A percentile compares a stretch with the other conserved stretches of the same genome.
phyloP scores from a whole-genome alignment of 2,329 filamentous ascomycete species.

The Aspergillus sp. region DNA sequence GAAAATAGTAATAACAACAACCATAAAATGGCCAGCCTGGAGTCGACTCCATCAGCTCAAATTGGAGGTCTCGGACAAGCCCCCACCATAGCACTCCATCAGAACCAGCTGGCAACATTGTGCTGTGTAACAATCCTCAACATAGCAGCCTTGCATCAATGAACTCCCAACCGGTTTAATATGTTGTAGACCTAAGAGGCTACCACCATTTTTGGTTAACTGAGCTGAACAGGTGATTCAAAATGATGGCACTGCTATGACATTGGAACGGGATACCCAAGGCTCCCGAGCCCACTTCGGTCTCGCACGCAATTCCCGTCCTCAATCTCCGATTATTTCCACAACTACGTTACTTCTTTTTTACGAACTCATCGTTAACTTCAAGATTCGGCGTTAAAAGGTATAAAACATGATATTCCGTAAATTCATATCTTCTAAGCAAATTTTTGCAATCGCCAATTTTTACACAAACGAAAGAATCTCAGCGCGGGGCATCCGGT shows the following conservation, averaged over 20 bases:
- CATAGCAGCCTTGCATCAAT: not conserved
- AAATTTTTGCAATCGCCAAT: conserved; percentile 25
- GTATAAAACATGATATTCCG: conserved; percentile 13
- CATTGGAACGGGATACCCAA: not conserved
- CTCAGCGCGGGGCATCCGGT: conserved; percentile 10
- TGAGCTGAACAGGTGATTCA: not conserved
- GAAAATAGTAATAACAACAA: not conserved
- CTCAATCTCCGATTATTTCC: not conserved
- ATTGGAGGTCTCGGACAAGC: not conserved
- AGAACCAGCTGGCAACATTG: not conserved
- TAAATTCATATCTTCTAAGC: conserved; percentile 26
- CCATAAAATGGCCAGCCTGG: not conserved
- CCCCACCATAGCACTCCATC: conserved; percentile 7
- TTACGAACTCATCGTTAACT: too few species aligned
- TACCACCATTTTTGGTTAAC: not conserved
- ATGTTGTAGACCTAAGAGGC: not conserved
- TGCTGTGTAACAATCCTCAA: not conserved
- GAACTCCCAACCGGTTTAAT: not conserved
- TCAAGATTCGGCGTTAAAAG: too few species aligned
- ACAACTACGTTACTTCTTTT: too few species aligned
- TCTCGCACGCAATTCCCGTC: conserved; percentile 1
- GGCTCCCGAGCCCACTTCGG: not conserved
- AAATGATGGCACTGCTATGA: not conserved
- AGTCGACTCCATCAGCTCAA: not conserved
- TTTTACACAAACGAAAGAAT: conserved; percentile 21